A percentile compares a stretch with the other conserved stretches of the same genome.
phyloP scores from a whole-genome alignment of 2,329 filamentous ascomycete genomes.

The Fusarium humuli region DNA sequence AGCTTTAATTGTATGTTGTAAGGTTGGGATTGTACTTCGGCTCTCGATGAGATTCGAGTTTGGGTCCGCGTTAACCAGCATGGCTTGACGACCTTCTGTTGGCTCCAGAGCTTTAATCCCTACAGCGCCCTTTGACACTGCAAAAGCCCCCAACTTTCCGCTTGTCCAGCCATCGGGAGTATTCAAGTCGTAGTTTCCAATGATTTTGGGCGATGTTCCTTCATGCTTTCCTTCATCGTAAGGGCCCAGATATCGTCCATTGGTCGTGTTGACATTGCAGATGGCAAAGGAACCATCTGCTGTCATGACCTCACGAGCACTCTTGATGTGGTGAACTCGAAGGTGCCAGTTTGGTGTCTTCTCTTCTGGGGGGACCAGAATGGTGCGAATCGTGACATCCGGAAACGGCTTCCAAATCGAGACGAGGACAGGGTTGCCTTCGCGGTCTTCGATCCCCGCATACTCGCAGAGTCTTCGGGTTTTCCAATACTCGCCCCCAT shows the following conservation, averaged over 20 bases:
- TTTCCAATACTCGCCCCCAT: constrained; percentile 83
- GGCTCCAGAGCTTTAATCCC: constrained; percentile 68
- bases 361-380: constrained; percentile 70
- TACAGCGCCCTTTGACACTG: constrained; percentile 66
- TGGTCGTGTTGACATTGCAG: constrained; percentile 61
- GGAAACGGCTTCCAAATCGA: constrained; percentile 78
- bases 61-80: constrained; percentile 79
- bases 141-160: constrained; percentile 66
- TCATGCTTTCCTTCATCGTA: constrained; percentile 61
- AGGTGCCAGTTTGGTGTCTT: constrained; percentile 76
- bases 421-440: constrained; percentile 69
- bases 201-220: constrained; percentile 66
- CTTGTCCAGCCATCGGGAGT: constrained; percentile 65
- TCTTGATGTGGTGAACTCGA: constrained; percentile 70
- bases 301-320: constrained; percentile 72
- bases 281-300: constrained; percentile 83
- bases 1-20: constrained; percentile 70
- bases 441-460: constrained; percentile 68
- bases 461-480: constrained; percentile 76
- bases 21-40: constrained; percentile 76
- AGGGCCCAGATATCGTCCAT: constrained; percentile 63
- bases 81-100: constrained; percentile 64
- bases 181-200: constrained; percentile 70
- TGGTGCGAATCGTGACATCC: constrained; percentile 74
- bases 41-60: constrained; percentile 82